Evolutionary conservation across 2,329 filamentous ascomycete genomes (phyloP), one percentile per base, ranked within the genome.

Genomic region (Fonsecaea nubica): DNA sequence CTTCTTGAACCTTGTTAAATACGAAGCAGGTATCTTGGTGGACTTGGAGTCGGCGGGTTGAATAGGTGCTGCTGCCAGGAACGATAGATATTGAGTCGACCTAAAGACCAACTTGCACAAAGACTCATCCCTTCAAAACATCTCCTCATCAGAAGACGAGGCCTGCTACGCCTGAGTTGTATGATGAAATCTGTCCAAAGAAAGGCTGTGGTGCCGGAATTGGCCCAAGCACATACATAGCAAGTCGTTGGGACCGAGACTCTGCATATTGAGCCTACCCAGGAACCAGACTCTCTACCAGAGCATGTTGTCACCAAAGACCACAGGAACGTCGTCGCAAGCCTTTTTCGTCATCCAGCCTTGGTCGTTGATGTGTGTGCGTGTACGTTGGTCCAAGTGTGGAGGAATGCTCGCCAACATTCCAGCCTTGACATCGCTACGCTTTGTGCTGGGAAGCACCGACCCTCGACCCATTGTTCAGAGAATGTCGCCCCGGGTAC

Each of bases 401-500:
- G 32, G 45, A 21, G 58, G 45, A 52, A 62, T 52, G 5, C n/a
- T 13, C 35, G 32, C 61, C 58, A 48, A 61, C 62, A 64, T 59
- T 60, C 57, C 63, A 61, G 33, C 15, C 38, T 45, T 33, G 35
- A 61, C 40, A 32, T 30, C 33, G 33, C 40, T n/a, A 12, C 58
- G 48, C 33, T 32, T 52, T 36, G 35, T 18, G 32, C n/a, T 33
- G 18, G 58, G 8, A 38, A 50, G 45, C 30, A 50, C 58, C 58
- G 58, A 40, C 36, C 6, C 2, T 25, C 58, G 33, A 30, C 36
- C 63, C 66, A 67, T 69, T 69, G 66, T 67, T 69, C 52, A 32
- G 55, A 58, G 45, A 56, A 65, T 62, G 59, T 69, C 58, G 36
- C 64, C 64, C 58, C 62, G 59, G 48, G 42, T 58, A 67, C 66